phyloP scores from a whole-genome alignment of 208 protist species.

The Leishmania guyanensis region DNA sequence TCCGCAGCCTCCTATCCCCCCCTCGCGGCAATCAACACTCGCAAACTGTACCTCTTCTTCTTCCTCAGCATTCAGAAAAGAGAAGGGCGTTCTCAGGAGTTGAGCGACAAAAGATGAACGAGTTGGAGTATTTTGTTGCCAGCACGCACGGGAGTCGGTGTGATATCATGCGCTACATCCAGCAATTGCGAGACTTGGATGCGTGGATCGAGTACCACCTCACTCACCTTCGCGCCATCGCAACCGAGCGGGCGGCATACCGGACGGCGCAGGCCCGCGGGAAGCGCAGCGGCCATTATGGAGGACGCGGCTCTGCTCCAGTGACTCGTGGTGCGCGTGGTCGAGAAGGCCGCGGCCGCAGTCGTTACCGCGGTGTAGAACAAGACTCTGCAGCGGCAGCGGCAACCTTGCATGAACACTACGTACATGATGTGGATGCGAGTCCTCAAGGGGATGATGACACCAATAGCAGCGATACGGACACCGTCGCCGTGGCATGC shows the following conservation, averaged over 20 bases:
- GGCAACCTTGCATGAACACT: not conserved
- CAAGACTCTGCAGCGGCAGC: not conserved
- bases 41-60: not conserved
- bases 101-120: slow-evolving; percentile 42
- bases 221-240: slow-evolving; percentile 41
- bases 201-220: slow-evolving; percentile 61
- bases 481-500: not conserved
- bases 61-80: not conserved
- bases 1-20: not conserved
- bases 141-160: slow-evolving; percentile 60
- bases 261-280: slow-evolving; percentile 5
- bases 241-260: slow-evolving; percentile 23
- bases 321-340: not conserved
- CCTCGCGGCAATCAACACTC: no score
- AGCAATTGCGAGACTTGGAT: slow-evolving; percentile 66
- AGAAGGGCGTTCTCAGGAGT: slow-evolving; percentile 1
- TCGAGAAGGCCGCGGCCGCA: not conserved
- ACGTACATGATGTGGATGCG: slow-evolving; percentile 11
- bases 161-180: slow-evolving; percentile 67
- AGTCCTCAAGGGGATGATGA: not conserved
- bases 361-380: not conserved
- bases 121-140: slow-evolving; percentile 73
- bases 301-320: not conserved
- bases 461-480: not conserved
- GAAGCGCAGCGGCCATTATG: not conserved